Percentiles rank a stretch among this genome's conserved stretches.
phyloP scores from a whole-genome alignment of 2,329 filamentous ascomycete species.

The Colletotrichum orbiculare region DNA sequence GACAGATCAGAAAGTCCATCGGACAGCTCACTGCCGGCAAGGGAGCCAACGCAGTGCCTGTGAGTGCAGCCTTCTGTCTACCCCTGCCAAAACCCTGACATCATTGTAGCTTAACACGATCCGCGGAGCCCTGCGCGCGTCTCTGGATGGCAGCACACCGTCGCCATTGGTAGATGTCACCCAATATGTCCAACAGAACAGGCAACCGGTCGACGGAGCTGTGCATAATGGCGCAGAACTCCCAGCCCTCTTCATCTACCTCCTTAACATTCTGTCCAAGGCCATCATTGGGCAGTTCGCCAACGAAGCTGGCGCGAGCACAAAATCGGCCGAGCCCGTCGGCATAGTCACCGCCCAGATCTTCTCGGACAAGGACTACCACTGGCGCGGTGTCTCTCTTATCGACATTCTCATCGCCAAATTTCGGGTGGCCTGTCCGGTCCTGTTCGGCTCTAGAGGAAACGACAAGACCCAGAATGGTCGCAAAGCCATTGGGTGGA shows the following conservation, averaged over 20 bases:
- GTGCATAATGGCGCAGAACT: constrained; percentile 64
- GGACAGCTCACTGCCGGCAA: constrained; percentile 78
- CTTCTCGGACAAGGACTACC: constrained; percentile 76
- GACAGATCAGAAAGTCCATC: constrained; percentile 76
- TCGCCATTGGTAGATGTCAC: constrained; percentile 65
- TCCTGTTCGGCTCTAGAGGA: constrained; percentile 85
- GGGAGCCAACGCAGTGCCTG: constrained; percentile 63
- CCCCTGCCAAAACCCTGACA: constrained; percentile 25
- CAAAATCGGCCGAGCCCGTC: constrained; percentile 78
- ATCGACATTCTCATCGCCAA: constrained; percentile 90
- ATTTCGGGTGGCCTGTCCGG: constrained; percentile 81
- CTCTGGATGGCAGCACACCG: constrained; percentile 62
- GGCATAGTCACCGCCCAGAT: constrained; percentile 81
- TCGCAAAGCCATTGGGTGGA: constrained; percentile 78
- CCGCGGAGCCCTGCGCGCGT: constrained; percentile 62
- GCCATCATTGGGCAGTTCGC: constrained; percentile 76
- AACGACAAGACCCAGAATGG: constrained; percentile 78
- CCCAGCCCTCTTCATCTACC: constrained; percentile 76
- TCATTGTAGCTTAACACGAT: constrained; percentile 57
- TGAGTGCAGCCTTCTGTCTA: constrained; percentile 42
- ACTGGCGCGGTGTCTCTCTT: constrained; percentile 74
- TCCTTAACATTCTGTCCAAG: constrained; percentile 82
- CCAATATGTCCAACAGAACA: constrained; percentile 60
- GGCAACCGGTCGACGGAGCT: constrained; percentile 60
- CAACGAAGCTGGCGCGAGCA: constrained; percentile 72